phyloP scores from a whole-genome alignment of 148 eudicot species.

The Amaranthus cruentus region DNA sequence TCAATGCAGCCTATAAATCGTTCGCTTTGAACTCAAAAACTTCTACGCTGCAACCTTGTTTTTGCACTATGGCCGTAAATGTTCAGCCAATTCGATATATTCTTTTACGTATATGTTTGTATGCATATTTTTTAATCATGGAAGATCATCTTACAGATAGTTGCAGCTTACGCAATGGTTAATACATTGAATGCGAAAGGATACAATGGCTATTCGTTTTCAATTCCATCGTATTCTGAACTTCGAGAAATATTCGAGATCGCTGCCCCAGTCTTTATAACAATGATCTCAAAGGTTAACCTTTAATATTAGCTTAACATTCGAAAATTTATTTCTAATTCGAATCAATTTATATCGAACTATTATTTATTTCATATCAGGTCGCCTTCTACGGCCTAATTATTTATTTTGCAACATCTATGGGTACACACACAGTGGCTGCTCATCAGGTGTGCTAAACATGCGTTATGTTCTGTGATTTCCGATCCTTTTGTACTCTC shows the following conservation, averaged over 20 bases:
- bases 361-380: conserved; percentile 20
- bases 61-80: too few species aligned
- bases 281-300: conserved; percentile 83
- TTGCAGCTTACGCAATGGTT: conserved; percentile 87
- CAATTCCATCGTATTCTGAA: conserved; percentile 58
- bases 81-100: not conserved
- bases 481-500: not conserved
- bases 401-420: conserved; percentile 81
- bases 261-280: conserved; percentile 83
- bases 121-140: not conserved
- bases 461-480: not conserved
- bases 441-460: conserved; percentile 80
- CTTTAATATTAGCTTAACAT: not conserved
- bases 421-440: conserved; percentile 81
- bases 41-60: too few species aligned
- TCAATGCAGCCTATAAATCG: not conserved
- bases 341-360: conserved; percentile 1
- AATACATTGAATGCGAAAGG: conserved; percentile 72
- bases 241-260: conserved; percentile 55
- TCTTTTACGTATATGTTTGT: not conserved
- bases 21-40: not conserved
- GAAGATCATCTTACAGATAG: conserved; percentile 39
- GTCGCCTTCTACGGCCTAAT: conserved; percentile 70
- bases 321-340: not conserved
- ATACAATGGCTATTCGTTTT: conserved; percentile 63